phyloP scores from a whole-genome alignment of 2,329 filamentous ascomycete genomes.

The Pseudogymnoascus sp. region DNA sequence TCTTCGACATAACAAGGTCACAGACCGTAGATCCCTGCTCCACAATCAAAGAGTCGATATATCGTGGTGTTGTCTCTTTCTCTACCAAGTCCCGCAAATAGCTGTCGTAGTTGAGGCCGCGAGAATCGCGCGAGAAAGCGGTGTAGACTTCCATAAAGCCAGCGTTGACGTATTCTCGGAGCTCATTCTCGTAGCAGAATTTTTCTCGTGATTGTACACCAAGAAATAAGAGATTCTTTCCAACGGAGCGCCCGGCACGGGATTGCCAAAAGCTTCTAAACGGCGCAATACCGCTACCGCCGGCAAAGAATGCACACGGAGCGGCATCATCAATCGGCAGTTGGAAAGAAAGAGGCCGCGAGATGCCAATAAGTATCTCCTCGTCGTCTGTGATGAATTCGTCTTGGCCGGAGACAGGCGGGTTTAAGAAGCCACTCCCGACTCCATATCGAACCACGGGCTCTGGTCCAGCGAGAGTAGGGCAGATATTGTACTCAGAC shows the following conservation, averaged over 20 bases:
- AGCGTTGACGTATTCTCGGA: slow-evolving; percentile 39
- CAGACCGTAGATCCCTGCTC: slow-evolving; percentile 46
- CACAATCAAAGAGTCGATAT: slow-evolving; percentile 46
- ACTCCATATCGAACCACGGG: slow-evolving; percentile 37
- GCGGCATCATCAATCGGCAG: slow-evolving; percentile 44
- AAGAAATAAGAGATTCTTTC: slow-evolving; percentile 43
- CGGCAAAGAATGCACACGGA: slow-evolving; percentile 47
- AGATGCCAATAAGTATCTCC: slow-evolving; percentile 46
- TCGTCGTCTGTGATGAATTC: slow-evolving; percentile 38
- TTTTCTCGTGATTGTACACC: slow-evolving; percentile 48
- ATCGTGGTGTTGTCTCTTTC: slow-evolving; percentile 42
- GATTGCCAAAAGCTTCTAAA: slow-evolving; percentile 50
- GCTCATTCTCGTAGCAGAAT: slow-evolving; percentile 44
- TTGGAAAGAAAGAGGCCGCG: slow-evolving; percentile 45
- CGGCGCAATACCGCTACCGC: slow-evolving; percentile 47
- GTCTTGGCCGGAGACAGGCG: slow-evolving; percentile 34
- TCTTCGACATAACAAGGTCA: slow-evolving; percentile 51
- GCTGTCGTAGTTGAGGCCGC: slow-evolving; percentile 41
- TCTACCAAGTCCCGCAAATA: slow-evolving; percentile 40
- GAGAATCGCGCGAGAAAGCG: slow-evolving; percentile 45
- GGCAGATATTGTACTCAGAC: slow-evolving; percentile 43
- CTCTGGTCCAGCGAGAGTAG: slow-evolving; percentile 23
- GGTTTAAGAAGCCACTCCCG: slow-evolving; percentile 49
- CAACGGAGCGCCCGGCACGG: slow-evolving; percentile 35
- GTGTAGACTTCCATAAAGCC: slow-evolving; percentile 47